Base-by-base conservation (phyloP, 2,329 filamentous ascomycete species). In the Neonectria ditissima region DNA sequence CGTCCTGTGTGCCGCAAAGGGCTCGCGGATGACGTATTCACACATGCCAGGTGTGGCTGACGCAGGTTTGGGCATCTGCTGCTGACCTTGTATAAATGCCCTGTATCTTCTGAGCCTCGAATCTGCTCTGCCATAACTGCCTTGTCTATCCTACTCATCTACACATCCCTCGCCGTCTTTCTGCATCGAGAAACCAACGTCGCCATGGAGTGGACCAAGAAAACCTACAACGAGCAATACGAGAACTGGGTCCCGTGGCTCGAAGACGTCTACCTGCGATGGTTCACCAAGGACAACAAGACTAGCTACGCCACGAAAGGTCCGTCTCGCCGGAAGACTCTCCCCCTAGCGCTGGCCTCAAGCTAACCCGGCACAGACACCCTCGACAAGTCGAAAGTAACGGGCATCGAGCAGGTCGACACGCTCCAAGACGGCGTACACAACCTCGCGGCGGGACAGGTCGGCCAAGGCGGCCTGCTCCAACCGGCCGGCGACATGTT, bases 251-350 rank as follows among this genome's bases (percentile, higher is more conserved):
- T 92, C 75, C 91, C 91, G 1, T 93, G 91, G 91, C 81, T 92
- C 60, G 91, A 93, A 77, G 91, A 93, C 76, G 78, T 88, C 63
- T 92, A 92, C 76, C 84, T 93, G 28, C 83, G 84, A 55, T 92
- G 87, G 83, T 92, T 92, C 78, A 91, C 89, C 72, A 90, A 89
- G 66, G 90, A 92, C 74, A 93, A 93, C 83, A 92, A 93, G 79
- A 86, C 89, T 5, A 90, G 86, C 75, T 93, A 93, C 73, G 82
- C 87, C 6, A 84, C 90, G 2, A 92, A 90, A 78, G 85, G 91
- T 92, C 77, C 34, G 80, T 76, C 22, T 9, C 30, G 20, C 54
- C 48, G 45, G 37, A 11, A 18, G 24, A 16, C 10, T 16, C 24
- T 24, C 14, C 6, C 5, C 8, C 22, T 3, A 24, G 10, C 1